These are phyloP conservation scores for Exophiala aquamarina DNA, from an alignment of 2,329 filamentous ascomycete genomes.

Conservation along the genomic window DNA sequence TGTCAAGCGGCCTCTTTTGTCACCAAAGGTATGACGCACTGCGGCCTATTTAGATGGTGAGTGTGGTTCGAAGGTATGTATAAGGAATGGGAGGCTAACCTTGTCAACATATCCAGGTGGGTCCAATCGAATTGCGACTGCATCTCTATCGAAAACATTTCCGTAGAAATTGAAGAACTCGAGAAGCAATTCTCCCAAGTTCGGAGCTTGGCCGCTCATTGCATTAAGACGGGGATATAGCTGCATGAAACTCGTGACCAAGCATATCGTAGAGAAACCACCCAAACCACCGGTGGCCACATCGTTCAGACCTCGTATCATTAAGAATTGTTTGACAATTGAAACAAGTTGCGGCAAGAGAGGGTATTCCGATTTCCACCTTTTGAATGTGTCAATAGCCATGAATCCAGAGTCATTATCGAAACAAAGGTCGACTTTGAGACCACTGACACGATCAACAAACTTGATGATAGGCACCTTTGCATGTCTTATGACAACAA, in stretches of 20 bases:
- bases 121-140: slow-evolving; percentile 71
- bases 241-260: slow-evolving; percentile 86
- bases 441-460: slow-evolving; percentile 70
- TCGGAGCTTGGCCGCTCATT: slow-evolving; percentile 46
- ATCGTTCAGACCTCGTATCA: slow-evolving; percentile 88
- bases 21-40: slow-evolving; percentile 46
- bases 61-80: slow-evolving; percentile 14
- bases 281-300: slow-evolving; percentile 88
- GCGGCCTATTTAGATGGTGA: background rate
- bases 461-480: slow-evolving; percentile 94
- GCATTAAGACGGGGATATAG: slow-evolving; percentile 70
- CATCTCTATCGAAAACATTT: slow-evolving; percentile 70
- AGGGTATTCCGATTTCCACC: slow-evolving; percentile 78
- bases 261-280: slow-evolving; percentile 89
- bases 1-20: slow-evolving; percentile 67
- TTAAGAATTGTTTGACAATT: slow-evolving; percentile 86
- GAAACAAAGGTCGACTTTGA: slow-evolving; percentile 92
- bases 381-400: slow-evolving; percentile 76
- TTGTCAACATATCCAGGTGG: slow-evolving; percentile 76
- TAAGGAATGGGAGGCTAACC: slow-evolving; percentile 45
- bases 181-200: slow-evolving; percentile 79
- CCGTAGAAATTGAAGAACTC: slow-evolving; percentile 91
- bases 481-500: slow-evolving; percentile 70
- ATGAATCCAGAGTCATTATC: slow-evolving; percentile 82
- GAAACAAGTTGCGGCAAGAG: slow-evolving; percentile 84